A percentile compares a stretch with the other conserved stretches of the same genome.
These are phyloP conservation scores for Coprinopsis cinerea DNA, from an alignment of 768 basidiomycete genomes.

Conservation along the genomic window DNA sequence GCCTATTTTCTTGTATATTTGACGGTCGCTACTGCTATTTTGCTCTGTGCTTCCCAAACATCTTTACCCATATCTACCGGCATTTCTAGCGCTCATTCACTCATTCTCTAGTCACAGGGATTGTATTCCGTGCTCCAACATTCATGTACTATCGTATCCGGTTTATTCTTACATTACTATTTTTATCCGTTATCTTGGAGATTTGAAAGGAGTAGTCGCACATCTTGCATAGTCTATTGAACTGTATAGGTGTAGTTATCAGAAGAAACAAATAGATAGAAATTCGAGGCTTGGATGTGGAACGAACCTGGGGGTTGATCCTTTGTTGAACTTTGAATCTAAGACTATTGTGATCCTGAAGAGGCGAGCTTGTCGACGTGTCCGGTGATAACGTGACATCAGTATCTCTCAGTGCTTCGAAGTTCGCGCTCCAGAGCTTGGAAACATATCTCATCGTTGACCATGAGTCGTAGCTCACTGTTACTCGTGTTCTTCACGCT, in stretches of 20 bases:
- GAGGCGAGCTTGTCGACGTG: not conserved
- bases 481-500: slow-evolving; percentile 27
- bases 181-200: not conserved
- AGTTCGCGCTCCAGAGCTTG: not conserved
- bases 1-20: not conserved
- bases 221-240: slow-evolving; percentile 1
- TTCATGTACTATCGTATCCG: slow-evolving; percentile 5
- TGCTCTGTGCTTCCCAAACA: not conserved
- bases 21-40: not conserved
- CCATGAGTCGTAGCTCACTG: slow-evolving; percentile 4
- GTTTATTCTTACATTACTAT: not conserved
- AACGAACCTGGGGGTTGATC: no score
- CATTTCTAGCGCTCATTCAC: not conserved
- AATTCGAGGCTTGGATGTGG: no score
- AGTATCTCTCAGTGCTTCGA: not conserved
- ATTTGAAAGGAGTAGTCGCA: slow-evolving; percentile 1
- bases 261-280: not conserved
- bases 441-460: not conserved
- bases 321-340: no score
- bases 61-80: not conserved
- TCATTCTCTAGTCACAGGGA: slow-evolving; percentile 1
- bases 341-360: no score
- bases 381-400: slow-evolving; percentile 1
- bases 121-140: slow-evolving; percentile 3
- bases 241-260: not conserved